Percentiles rank a stretch among this genome's conserved stretches.
Evolutionary conservation across 176 grass and related monocot genomes (phyloP).

Genomic region (Avena eriantha): DNA sequence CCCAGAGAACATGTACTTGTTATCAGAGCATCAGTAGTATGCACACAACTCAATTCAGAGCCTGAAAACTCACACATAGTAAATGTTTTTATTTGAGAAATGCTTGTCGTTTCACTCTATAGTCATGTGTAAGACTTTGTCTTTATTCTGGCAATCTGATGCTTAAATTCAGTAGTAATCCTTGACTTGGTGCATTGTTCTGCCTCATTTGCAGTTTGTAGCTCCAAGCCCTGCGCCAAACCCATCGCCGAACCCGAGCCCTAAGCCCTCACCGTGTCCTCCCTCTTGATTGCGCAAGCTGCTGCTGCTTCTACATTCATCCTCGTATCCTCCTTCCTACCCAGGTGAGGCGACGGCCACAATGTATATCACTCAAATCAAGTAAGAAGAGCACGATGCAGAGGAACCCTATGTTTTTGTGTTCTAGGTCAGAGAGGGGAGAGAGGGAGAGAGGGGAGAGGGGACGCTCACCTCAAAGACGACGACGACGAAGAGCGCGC

Average conservation of each 20-base stretch:
- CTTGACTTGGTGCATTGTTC: background rate
- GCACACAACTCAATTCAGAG: background rate
- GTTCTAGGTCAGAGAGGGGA: too few relatives aligned
- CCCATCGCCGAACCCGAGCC: constrained; percentile 38
- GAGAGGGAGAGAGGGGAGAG: too few relatives aligned
- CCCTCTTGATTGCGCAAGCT: too few relatives aligned
- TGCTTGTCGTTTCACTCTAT: background rate
- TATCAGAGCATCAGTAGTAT: constrained; percentile 3
- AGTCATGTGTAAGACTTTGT: background rate
- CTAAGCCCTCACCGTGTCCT: constrained; percentile 42
- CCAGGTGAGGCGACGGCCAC: too few relatives aligned
- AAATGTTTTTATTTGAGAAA: background rate
- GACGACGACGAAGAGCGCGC: too few relatives aligned
- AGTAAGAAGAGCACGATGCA: too few relatives aligned
- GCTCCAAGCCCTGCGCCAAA: constrained; percentile 43
- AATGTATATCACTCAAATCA: too few relatives aligned
- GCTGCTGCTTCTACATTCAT: too few relatives aligned
- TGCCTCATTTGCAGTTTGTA: constrained; percentile 35
- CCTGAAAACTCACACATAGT: background rate
- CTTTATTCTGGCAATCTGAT: background rate
- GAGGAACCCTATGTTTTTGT: too few relatives aligned
- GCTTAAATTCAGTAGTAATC: background rate
- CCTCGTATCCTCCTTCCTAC: too few relatives aligned
- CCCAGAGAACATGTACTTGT: constrained; percentile 20
- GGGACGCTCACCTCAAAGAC: too few relatives aligned